Conservation (phyloP, 768 basidiomycete genomes). For the Macrocybe gigantea region DNA sequence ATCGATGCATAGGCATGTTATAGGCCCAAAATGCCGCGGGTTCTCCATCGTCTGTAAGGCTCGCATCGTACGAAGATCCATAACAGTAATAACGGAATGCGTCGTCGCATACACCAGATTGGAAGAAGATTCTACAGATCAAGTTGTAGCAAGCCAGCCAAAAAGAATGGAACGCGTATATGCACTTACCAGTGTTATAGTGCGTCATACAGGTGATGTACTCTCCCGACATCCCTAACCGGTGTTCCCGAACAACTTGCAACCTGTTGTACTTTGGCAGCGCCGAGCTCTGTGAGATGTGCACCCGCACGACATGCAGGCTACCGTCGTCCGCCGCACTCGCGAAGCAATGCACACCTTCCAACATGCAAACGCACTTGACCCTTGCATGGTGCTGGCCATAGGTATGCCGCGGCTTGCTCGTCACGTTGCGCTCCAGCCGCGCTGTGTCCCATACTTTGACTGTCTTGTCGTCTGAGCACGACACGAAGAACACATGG, state of each 20-base stretch:
- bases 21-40: conserved; percentile 80
- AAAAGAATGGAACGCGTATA: background rate
- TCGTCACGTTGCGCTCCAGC: conserved; percentile 91
- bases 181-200: conserved; percentile 60
- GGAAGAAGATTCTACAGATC: conserved; percentile 53
- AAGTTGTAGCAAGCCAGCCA: background rate
- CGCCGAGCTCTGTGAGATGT: conserved; percentile 58
- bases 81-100: conserved; percentile 62
- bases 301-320: conserved; percentile 78
- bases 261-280: conserved; percentile 82
- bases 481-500: conserved; percentile 90
- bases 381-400: conserved; percentile 54
- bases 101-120: conserved; percentile 85
- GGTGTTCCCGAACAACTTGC: conserved; percentile 76
- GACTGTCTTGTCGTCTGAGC: conserved; percentile 90
- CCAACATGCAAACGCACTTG: conserved; percentile 72
- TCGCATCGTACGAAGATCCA: conserved; percentile 85
- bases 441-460: conserved; percentile 91
- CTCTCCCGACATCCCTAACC: conserved; percentile 66
- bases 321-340: conserved; percentile 83
- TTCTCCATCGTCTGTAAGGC: conserved; percentile 74
- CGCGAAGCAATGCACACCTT: conserved; percentile 85
- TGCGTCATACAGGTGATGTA: conserved; percentile 83
- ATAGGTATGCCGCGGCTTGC: conserved; percentile 72
- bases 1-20: conserved; percentile 81